phyloP scores from a whole-genome alignment of 2,329 filamentous ascomycete genomes.

The Diaporthe capsici region DNA sequence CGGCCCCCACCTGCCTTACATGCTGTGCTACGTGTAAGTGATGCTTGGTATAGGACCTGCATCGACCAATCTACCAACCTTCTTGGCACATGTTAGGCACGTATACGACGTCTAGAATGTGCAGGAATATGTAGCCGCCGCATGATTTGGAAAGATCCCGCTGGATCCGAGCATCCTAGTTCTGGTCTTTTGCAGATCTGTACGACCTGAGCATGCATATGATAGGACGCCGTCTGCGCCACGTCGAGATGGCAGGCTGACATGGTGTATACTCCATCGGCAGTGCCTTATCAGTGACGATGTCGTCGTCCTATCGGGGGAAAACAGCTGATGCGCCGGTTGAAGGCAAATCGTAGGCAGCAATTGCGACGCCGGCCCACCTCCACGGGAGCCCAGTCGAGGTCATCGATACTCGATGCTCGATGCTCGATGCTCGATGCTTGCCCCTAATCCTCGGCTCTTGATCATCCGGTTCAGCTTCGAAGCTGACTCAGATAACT shows the following conservation, averaged over 20 bases:
- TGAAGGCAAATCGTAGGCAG: neutral
- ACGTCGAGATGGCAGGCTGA: neutral
- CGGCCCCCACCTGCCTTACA: neutral
- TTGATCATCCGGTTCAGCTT: neutral
- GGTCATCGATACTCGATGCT: neutral
- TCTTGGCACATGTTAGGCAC: too few relatives aligned
- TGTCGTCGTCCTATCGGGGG: neutral
- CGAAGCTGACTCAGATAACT: neutral
- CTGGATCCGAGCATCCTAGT: neutral
- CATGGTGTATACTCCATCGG: constrained; percentile 11
- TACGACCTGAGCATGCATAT: neutral
- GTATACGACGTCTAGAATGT: neutral
- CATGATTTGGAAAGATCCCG: neutral
- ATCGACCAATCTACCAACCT: neutral
- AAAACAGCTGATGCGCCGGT: neutral
- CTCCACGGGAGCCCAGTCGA: neutral
- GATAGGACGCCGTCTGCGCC: neutral
- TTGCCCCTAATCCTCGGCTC: neutral
- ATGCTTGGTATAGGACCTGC: neutral
- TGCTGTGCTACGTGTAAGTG: neutral
- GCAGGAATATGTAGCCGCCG: neutral
- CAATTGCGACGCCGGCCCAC: neutral
- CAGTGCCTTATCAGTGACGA: neutral
- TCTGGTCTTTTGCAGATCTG: neutral
- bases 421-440: neutral